Conservation (phyloP, 306 rosid genomes). For the Dryas drummondii region DNA sequence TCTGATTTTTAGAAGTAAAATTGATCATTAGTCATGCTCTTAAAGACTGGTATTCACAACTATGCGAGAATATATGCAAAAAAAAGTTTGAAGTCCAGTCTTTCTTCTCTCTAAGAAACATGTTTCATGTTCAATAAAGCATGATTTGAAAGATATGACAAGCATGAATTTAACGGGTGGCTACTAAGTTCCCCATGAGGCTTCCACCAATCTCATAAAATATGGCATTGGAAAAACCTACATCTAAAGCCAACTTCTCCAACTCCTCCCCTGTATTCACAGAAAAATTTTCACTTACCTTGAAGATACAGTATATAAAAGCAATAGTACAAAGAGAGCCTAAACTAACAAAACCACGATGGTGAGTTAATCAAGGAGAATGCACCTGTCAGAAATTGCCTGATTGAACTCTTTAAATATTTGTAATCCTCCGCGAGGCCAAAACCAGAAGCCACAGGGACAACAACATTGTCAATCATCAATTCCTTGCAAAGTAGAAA, state of each 20-base stretch:
- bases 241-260: constrained; percentile 78
- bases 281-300: constrained; percentile 2
- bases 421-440: constrained; percentile 76
- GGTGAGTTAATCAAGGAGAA: constrained; percentile 9
- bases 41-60: background rate
- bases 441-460: constrained; percentile 75
- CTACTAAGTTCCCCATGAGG: constrained; percentile 89
- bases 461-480: constrained; percentile 81
- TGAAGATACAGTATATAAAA: background rate
- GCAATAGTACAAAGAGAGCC: background rate
- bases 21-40: background rate
- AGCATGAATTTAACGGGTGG: constrained; percentile 44
- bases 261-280: constrained; percentile 65
- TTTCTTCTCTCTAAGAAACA: background rate
- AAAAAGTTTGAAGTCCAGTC: background rate
- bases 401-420: constrained; percentile 77
- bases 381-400: constrained; percentile 75
- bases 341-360: background rate
- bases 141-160: constrained; percentile 1
- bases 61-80: background rate
- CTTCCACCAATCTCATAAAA: constrained; percentile 87
- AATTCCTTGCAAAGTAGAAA: constrained; percentile 59
- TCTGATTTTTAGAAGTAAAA: no score
- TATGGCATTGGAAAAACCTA: constrained; percentile 68
- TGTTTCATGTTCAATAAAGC: constrained; percentile 1